phyloP scores from a whole-genome alignment of 73 alveolate species.

The Tetrahymena thermophila region DNA sequence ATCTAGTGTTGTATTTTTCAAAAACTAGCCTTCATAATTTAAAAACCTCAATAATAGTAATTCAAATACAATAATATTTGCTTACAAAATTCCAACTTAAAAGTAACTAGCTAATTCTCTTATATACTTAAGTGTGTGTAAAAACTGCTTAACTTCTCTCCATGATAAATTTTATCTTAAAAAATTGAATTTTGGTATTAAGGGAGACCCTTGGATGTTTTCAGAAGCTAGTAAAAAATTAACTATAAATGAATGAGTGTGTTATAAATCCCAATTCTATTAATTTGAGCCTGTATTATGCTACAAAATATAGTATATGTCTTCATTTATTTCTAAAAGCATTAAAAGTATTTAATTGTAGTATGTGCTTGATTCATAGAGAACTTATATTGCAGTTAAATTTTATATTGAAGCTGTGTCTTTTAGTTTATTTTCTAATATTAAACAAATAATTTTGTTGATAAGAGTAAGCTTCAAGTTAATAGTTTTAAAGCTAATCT shows the following conservation, averaged over 20 bases:
- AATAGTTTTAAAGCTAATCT: neutral
- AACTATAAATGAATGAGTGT: neutral
- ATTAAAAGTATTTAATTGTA: neutral
- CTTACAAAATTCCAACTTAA: neutral
- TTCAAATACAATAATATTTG: neutral
- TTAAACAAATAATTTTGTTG: neutral
- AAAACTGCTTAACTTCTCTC: neutral
- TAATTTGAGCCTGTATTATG: neutral
- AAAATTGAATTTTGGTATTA: neutral
- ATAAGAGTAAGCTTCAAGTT: neutral
- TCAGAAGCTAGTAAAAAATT: neutral
- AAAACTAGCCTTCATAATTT: neutral
- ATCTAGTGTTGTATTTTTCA: neutral
- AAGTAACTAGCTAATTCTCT: neutral
- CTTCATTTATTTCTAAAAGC: neutral
- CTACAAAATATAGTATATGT: neutral
- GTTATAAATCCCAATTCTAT: neutral
- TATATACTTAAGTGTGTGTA: neutral
- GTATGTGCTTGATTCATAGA: neutral
- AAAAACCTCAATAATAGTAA: neutral
- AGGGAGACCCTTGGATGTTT: neutral
- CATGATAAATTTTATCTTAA: neutral
- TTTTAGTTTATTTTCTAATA: neutral
- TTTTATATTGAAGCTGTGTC: neutral
- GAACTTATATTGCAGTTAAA: neutral